These are phyloP conservation scores for Lasiodiplodia theobromae DNA, from an alignment of 2,329 filamentous ascomycete species.

Conservation along the genomic window DNA sequence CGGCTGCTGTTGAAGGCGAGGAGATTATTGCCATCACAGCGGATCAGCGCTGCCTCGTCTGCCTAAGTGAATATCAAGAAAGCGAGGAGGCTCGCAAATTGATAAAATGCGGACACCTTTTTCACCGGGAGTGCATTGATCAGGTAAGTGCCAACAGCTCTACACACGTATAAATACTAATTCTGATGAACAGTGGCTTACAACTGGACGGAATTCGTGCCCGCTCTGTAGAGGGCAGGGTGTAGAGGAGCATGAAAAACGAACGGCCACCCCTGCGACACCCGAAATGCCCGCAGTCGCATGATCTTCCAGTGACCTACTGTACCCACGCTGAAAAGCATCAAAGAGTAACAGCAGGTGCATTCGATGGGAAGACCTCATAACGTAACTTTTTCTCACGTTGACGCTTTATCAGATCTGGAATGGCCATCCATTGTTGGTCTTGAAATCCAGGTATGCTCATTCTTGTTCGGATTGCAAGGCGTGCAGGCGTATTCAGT, in stretches of 20 bases:
- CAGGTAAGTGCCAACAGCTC: constrained; percentile 58
- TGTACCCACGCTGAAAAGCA: not conserved
- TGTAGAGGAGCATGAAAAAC: constrained; percentile 56
- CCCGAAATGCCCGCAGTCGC: constrained; percentile 18
- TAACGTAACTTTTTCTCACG: not conserved
- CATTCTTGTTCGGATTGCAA: not conserved
- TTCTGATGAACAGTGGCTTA: constrained; percentile 64
- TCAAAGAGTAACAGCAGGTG: not conserved
- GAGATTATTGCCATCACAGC: constrained; percentile 38
- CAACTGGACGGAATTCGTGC: constrained; percentile 70
- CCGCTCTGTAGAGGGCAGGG: constrained; percentile 67
- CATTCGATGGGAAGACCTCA: not conserved
- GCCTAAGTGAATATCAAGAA: constrained; percentile 69
- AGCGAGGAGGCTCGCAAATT: constrained; percentile 68
- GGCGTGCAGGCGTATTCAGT: constrained; percentile 17
- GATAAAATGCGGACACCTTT: constrained; percentile 69
- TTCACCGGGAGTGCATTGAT: constrained; percentile 74
- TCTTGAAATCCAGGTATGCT: not conserved
- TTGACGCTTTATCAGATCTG: not conserved
- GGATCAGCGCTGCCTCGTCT: constrained; percentile 68
- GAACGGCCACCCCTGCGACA: constrained; percentile 10
- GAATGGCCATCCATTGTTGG: not conserved
- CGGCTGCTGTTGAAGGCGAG: constrained; percentile 53
- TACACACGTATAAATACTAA: constrained; percentile 12
- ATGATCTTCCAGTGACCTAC: constrained; percentile 13